phyloP scores from a whole-genome alignment of 352 stramenopile genomes.

The Phytophthora pluvialis region DNA sequence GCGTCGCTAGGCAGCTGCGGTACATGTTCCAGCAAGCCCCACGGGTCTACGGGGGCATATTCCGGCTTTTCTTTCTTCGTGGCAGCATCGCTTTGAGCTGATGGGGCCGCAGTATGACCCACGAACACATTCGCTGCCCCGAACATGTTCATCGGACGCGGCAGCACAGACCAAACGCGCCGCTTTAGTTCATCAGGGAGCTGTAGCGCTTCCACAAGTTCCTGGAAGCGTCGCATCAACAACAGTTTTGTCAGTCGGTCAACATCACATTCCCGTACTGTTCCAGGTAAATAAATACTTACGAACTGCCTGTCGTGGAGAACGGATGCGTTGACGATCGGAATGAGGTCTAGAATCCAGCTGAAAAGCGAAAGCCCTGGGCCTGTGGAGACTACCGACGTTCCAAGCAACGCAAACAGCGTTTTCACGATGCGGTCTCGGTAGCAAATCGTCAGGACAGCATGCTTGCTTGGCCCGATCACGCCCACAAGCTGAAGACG shows the following conservation, averaged over 20 bases:
- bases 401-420: constrained; percentile 79
- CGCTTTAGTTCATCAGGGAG: constrained; percentile 64
- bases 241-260: constrained; percentile 18
- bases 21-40: constrained; percentile 77
- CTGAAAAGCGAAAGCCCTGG: constrained; percentile 80
- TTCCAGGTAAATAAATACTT: constrained; percentile 29
- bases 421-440: constrained; percentile 87
- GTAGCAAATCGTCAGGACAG: constrained; percentile 83
- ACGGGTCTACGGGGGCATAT: constrained; percentile 69
- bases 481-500: constrained; percentile 81
- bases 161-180: constrained; percentile 76
- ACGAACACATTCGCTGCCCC: constrained; percentile 41
- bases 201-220: constrained; percentile 70
- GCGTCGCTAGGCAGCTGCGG: constrained; percentile 72
- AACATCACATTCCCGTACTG: neutral
- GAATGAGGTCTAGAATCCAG: constrained; percentile 89
- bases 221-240: constrained; percentile 42
- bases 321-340: constrained; percentile 73
- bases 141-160: constrained; percentile 48
- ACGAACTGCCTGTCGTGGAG: constrained; percentile 81
- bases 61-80: constrained; percentile 29
- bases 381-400: constrained; percentile 61
- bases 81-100: constrained; percentile 35
- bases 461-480: constrained; percentile 76
- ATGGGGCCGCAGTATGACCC: constrained; percentile 12